A percentile compares a stretch with the other conserved stretches of the same genome.
phyloP scores from a whole-genome alignment of 2,329 filamentous ascomycete species.

The Pseudogymnoascus sp. region DNA sequence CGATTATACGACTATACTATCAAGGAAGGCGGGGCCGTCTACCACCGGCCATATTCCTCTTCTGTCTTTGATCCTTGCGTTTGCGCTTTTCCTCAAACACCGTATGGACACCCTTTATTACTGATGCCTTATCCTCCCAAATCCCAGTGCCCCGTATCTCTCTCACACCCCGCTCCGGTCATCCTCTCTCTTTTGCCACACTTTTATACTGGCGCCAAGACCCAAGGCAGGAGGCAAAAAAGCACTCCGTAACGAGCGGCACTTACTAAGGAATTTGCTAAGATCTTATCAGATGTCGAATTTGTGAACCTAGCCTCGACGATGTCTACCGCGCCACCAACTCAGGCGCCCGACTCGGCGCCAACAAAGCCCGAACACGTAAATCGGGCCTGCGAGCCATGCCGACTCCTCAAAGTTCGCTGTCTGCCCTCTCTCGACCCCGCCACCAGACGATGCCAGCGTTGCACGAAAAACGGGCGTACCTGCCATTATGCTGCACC shows the following conservation, averaged over 20 bases:
- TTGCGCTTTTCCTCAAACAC: background rate
- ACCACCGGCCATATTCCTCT: background rate
- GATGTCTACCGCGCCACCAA: slow-evolving; percentile 3
- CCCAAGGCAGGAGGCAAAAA: background rate
- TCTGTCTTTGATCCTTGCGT: background rate
- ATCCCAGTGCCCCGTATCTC: background rate
- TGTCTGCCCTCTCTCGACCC: slow-evolving; percentile 25
- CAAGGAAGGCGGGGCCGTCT: slow-evolving; percentile 3
- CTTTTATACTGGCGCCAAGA: background rate
- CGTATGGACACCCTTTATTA: slow-evolving; percentile 6
- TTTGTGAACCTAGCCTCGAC: background rate
- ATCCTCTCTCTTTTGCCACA: background rate
- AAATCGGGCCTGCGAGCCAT: slow-evolving; percentile 33
- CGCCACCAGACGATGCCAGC: slow-evolving; percentile 22
- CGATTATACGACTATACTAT: background rate
- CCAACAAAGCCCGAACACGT: background rate
- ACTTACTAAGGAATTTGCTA: slow-evolving; percentile 9
- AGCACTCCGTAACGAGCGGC: background rate
- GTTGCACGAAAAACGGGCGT: slow-evolving; percentile 30
- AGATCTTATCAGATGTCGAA: slow-evolving; percentile 8
- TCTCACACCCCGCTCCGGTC: background rate
- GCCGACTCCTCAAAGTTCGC: slow-evolving; percentile 33
- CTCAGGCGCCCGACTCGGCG: background rate
- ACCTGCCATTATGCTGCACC: slow-evolving; percentile 31
- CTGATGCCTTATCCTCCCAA: slow-evolving; percentile 1